Evolutionary conservation across 1,139 yeast genomes (phyloP).

Genomic region (Geotrichum fermentans): DNA sequence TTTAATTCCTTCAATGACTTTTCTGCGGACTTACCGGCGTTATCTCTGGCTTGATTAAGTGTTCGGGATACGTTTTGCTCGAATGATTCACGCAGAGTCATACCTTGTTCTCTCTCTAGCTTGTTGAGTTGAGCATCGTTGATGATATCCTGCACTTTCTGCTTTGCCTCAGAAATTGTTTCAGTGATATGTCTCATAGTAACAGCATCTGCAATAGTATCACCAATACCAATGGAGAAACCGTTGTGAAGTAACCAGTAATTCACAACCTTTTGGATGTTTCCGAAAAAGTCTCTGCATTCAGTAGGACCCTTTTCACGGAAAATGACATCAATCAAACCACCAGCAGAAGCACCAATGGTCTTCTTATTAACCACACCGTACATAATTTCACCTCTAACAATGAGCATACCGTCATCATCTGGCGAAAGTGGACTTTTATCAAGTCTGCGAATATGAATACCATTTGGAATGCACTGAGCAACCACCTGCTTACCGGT

Average conservation of each 20-base stretch:
- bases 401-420: slow-evolving; percentile 87
- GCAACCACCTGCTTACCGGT: slow-evolving; percentile 93
- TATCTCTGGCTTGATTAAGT: slow-evolving; percentile 96
- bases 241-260: slow-evolving; percentile 96
- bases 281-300: slow-evolving; percentile 88
- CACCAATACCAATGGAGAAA: slow-evolving; percentile 98
- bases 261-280: slow-evolving; percentile 90
- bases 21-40: slow-evolving; percentile 98
- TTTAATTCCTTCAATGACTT: slow-evolving; percentile 89
- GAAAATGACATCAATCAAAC: slow-evolving; percentile 93
- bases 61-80: slow-evolving; percentile 96
- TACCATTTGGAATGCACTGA: slow-evolving; percentile 92
- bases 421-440: slow-evolving; percentile 83
- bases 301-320: slow-evolving; percentile 92
- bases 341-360: slow-evolving; percentile 98
- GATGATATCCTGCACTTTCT: slow-evolving; percentile 88
- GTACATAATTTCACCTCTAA: slow-evolving; percentile 89
- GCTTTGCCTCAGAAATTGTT: slow-evolving; percentile 88
- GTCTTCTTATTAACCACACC: slow-evolving; percentile 98
- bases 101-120: slow-evolving; percentile 96
- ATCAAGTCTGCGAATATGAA: slow-evolving; percentile 86
- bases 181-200: slow-evolving; percentile 92
- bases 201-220: slow-evolving; percentile 95
- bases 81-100: slow-evolving; percentile 97
- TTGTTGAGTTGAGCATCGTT: slow-evolving; percentile 84